These are phyloP conservation scores for Podospora pseudocomata DNA, from an alignment of 495 filamentous ascomycete species.

Conservation along the genomic window DNA sequence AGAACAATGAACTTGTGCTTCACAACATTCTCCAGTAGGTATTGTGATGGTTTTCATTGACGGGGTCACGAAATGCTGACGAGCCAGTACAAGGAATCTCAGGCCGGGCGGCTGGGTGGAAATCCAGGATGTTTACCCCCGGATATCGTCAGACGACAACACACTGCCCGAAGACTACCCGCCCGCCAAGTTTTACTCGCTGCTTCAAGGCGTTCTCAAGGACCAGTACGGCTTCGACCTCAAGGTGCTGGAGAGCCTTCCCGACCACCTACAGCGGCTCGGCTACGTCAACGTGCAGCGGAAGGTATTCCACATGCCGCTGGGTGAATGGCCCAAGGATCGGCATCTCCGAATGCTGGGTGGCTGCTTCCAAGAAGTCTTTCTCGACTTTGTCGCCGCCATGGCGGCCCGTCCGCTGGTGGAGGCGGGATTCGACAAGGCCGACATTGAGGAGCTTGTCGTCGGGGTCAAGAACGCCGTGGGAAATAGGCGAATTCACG, in stretches of 20 bases:
- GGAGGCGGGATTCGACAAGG: slow-evolving; percentile 40
- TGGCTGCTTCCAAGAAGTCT: slow-evolving; percentile 45
- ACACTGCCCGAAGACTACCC: slow-evolving; percentile 47
- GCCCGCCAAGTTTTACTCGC: slow-evolving; percentile 37
- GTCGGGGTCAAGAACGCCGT: slow-evolving; percentile 28
- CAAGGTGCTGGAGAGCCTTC: slow-evolving; percentile 37
- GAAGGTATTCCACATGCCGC: slow-evolving; percentile 52
- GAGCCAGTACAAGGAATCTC: slow-evolving; percentile 44
- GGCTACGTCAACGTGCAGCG: slow-evolving; percentile 55
- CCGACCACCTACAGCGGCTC: slow-evolving; percentile 35
- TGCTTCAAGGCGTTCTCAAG: slow-evolving; percentile 29
- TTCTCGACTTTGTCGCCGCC: slow-evolving; percentile 52
- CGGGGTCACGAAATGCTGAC: neutral
- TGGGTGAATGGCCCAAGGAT: slow-evolving; percentile 60
- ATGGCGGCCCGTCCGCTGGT: slow-evolving; percentile 54
- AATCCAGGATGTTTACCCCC: slow-evolving; percentile 53
- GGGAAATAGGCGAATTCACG: slow-evolving; percentile 37
- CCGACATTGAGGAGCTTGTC: slow-evolving; percentile 36
- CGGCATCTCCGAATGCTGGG: slow-evolving; percentile 57
- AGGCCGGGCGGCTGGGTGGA: slow-evolving; percentile 64
- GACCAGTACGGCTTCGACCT: slow-evolving; percentile 45
- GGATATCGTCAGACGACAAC: slow-evolving; percentile 50
- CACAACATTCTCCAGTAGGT: slow-evolving; percentile 34
- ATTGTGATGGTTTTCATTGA: slow-evolving; percentile 14
- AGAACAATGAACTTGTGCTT: slow-evolving; percentile 41